Base-by-base conservation (phyloP, 2,329 filamentous ascomycete genomes). In the Aureobasidium sp. region DNA sequence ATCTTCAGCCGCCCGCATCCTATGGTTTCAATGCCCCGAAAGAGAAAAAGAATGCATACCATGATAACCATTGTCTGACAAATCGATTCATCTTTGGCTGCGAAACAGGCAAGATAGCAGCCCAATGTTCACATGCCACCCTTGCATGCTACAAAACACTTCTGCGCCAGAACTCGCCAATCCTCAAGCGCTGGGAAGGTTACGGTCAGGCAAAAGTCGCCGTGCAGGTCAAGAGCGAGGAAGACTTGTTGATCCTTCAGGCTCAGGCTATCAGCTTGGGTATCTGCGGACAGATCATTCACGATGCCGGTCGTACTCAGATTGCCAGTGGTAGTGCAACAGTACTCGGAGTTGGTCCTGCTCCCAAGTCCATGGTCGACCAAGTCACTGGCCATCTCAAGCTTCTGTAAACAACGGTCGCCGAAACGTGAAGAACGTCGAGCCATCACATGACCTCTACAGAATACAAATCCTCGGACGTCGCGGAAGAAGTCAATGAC, bases 261-360 rank as follows among this genome's bases (percentile, higher is more conserved):
- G 89, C 87, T 60, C 86, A 88, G 74, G 94, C 94, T 3, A 82
- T 90, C 65, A 90, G 87, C 72, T 74, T 97, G 63, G 93, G 94
- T 1, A 76, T 99, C 63, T 92, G 91, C 64, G 91, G 93, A 59
- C 88, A 93, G 74, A 86, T 96, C 59, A 93, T 99, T 67, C 87
- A 90, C 70, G 94, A 99, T 76, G 94, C 94, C n/a, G 94, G 94
- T 15, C 84, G 94, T 65, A 99, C 94, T 50, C 94, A 99, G 83
- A 97, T 99, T 75, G 92, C 91, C 58, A 87, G 89, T 47, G 93
- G 94, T 20, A 97, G 91, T 74, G 83, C 90, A 74, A 99, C 94
- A 0, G 94, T 99, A 46, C 79, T 99, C 57, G 94, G 94, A 0
- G 86, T 82, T 63, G 79, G 77, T 37, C 77, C 85, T 63, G 93